Conservation (phyloP, 140 eudicot genomes). For the Flaveria floridana region DNA sequence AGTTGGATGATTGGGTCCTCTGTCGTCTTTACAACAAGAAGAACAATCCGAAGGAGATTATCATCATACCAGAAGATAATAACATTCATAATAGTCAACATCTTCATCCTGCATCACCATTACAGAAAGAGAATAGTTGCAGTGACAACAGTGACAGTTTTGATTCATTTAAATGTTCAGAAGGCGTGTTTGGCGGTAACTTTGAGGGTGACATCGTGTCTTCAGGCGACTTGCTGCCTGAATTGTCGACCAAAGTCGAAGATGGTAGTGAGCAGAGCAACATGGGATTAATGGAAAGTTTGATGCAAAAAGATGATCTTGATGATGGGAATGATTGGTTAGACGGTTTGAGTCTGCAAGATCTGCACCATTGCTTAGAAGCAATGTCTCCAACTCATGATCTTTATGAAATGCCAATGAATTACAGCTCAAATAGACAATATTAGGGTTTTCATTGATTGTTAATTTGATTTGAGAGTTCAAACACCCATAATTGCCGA, state of each 20-base stretch:
- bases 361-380: constrained; percentile 32
- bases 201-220: not conserved
- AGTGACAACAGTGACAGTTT: constrained; percentile 34
- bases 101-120: constrained; percentile 7
- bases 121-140: constrained; percentile 18
- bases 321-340: constrained; percentile 37
- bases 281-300: not conserved
- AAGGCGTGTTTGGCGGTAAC: constrained; percentile 33
- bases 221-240: not conserved
- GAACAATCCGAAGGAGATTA: constrained; percentile 39
- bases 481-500: not conserved
- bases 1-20: constrained; percentile 45
- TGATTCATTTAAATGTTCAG: constrained; percentile 29
- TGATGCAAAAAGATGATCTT: not conserved
- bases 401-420: constrained; percentile 16
- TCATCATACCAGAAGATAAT: constrained; percentile 8
- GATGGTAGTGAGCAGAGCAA: not conserved
- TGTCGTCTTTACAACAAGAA: constrained; percentile 54
- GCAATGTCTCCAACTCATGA: constrained; percentile 32
- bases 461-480: not conserved
- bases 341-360: constrained; percentile 37
- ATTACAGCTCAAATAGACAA: constrained; percentile 5
- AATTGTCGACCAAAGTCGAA: constrained; percentile 14
- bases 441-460: not conserved
- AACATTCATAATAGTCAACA: not conserved